Percentiles rank a stretch among this genome's conserved stretches.
Evolutionary conservation across 2,329 filamentous ascomycete species (phyloP).

Genomic region (Phaeosphaeriaceae sp.): DNA sequence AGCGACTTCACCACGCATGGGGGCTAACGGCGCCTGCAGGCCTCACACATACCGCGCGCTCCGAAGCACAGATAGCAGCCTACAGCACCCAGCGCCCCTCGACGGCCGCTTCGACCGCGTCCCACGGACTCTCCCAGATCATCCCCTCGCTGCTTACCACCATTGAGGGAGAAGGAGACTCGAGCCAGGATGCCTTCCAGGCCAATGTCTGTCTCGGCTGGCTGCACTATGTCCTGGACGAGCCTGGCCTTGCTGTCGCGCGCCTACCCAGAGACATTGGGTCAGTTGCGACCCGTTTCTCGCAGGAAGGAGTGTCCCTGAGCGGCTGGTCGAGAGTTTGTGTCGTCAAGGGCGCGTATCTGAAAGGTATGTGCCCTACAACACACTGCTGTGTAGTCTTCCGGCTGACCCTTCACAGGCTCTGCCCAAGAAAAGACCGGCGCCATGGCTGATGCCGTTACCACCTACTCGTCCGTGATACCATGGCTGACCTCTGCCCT

Average conservation of each 20-base stretch:
- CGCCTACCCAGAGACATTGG: conserved; percentile 69
- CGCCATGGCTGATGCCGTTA: conserved; percentile 64
- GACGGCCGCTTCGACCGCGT: conserved; percentile 49
- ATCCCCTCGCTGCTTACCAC: conserved; percentile 51
- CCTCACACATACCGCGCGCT: conserved; percentile 56
- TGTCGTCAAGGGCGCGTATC: conserved; percentile 77
- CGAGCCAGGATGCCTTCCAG: conserved; percentile 70
- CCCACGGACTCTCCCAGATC: conserved; percentile 41
- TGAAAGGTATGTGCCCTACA: conserved; percentile 67
- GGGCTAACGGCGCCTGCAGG: conserved; percentile 41
- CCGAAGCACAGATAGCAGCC: conserved; percentile 56
- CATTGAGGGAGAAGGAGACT: conserved; percentile 49
- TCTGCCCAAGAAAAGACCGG: conserved; percentile 54
- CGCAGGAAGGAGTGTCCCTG: conserved; percentile 48
- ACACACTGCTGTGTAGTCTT: background rate
- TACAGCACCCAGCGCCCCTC: conserved; percentile 51
- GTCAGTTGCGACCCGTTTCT: conserved; percentile 29
- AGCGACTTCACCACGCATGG: conserved; percentile 8
- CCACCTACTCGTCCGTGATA: conserved; percentile 70
- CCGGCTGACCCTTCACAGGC: conserved; percentile 42
- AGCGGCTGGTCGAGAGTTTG: conserved; percentile 84
- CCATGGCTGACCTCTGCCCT: conserved; percentile 66
- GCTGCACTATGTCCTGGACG: conserved; percentile 79
- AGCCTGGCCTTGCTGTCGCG: conserved; percentile 68
- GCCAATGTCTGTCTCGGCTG: conserved; percentile 84